Evolutionary conservation across 192 early-diverging fungal species (phyloP), one percentile per base, ranked within the genome.

Genomic region (Jimgerdemannia lactiflua): DNA sequence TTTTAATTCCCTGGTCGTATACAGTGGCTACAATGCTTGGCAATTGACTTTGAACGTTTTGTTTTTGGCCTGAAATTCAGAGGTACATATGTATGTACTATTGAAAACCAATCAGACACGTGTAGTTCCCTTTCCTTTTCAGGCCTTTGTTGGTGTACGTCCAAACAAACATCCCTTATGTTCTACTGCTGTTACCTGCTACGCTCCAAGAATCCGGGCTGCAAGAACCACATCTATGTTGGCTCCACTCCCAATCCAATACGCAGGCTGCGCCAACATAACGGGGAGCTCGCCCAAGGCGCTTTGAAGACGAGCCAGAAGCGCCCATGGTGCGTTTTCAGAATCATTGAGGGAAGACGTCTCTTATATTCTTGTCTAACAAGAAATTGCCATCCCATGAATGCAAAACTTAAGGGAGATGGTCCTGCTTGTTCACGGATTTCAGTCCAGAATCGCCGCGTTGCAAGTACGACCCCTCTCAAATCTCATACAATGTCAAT

Each of bases 121-220:
- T 29, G 29, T 29, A 29, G 29, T 29, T 29, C 29, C 29, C 29
- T 29, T 29, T 29, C 29, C 29, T 29, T 29, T 29, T 29, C 29
- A 29, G 29, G 29, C 29, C 29, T 29, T 29, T 29, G 29, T n/a
- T n/a, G n/a, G n/a, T n/a, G n/a, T n/a, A n/a, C n/a, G n/a, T 29
- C 29, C 29, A 29, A 29, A 29, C 29, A 29, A 29, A 29, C 29
- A 29, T 29, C 29, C 29, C 29, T 29, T 29, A 29, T 29, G 29
- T 77, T 77, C 65, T 77, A 77, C 63, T 40, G 76, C 29, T 77
- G 76, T 19, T 77, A 77, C 63, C 49, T 77, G 4, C 67, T 77
- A 1, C 70, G 76, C 3, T 77, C 76, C 14, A 39, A 71, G 11
- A 19, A 71, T 18, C 29, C 67, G 44, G 63, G 17, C 0, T 67